Base-by-base conservation (phyloP, 805 yeast species). In the Pichia pseudocactophila region DNA sequence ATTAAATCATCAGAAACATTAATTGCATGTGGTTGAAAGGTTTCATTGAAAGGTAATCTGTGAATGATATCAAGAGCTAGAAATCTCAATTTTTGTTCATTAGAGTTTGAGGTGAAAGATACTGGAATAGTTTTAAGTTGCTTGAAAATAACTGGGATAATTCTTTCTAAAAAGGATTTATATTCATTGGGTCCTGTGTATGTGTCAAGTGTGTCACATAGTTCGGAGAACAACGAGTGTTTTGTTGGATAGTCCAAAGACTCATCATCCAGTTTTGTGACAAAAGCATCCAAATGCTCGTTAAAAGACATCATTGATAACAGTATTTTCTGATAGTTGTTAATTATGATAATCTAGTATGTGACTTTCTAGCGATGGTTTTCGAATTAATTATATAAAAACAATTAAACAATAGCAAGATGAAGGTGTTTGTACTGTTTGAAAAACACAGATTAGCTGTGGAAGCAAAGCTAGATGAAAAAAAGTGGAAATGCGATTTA, bases 121-220 rank as follows among this genome's bases (percentile, higher is more conserved):
- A 85, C 69, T 3, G 94, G 95, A 13, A 81, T 81, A 2, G 70
- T 65, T 31, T 80, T 71, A 50, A 90, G 66, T 36, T 80, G 71
- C 40, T 70, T 66, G 42, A 82, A 61, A 50, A 88, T 76, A 12
- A 80, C 72, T 2, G 96, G 95, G 39, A 89, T 62, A 52, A 87
- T 61, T 48, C 72, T 74, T 44, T 76, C 69, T 36, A 89, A 66
- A 54, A 88, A 87, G 53, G 75, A 72, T 46, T 82, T 88, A 59
- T 88, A 87, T 52, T 89, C 97, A 18, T 78, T 77, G 4, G 87
- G 75, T 9, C 86, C 82, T 48, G 82, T 82, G 61, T 84, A 82
- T 2, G 87, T 74, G 57, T 90, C 97, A 34, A 88, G 72, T 59
- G 87, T 76, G 61, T 90, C 97, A 46, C 92, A 74, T 36, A 90